Evolutionary conservation across 768 basidiomycete species (phyloP), one percentile per base, ranked within the genome.

Genomic region (Hydnomerulius pinastri): DNA sequence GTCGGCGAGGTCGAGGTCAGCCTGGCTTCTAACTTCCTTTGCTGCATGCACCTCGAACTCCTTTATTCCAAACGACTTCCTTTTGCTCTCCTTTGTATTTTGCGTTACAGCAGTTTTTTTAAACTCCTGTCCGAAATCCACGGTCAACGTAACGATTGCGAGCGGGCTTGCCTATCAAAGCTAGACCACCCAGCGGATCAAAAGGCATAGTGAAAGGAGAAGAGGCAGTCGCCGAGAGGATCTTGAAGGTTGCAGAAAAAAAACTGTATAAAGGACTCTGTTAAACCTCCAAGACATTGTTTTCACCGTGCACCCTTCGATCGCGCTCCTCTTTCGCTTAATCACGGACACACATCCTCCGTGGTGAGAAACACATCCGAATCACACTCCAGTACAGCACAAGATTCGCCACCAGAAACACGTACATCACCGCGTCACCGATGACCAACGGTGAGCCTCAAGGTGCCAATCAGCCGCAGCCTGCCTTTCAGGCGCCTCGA

Each of bases 401-500:
- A 23, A 4, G 32, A 46, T 36, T 18, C 44, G 18, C 32, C 10
- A 17, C 25, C 32, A 12, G 38, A 20, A 39, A 43, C 48, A 36
- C 21, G 46, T n/a, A 15, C 32, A 7, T 23, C 25, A 43, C 37
- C 39, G 15, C n/a, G 13, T 40, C 51, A 36, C 42, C 24, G 30
- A 64, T 58, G 50, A 38, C 38, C 6, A 45, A 44, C 48, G 49
- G 45, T 48, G 21, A 23, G 30, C 30, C 44, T 2, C 40, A 35
- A 21, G 1, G 17, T 29, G 37, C 45, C 57, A 20, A 32, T 43
- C 23, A 60, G 59, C 30, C 61, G 42, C 23, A 60, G 59, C 30
- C 61, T 69, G 23, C 17, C 17, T 5, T 17, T 17, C 59, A 57
- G 18, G 13, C 23, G 17, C n/a, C 43, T 35, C 36, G 39, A 33